Evolutionary conservation across 768 basidiomycete species (phyloP).

Genomic region (Tremella fuciformis): DNA sequence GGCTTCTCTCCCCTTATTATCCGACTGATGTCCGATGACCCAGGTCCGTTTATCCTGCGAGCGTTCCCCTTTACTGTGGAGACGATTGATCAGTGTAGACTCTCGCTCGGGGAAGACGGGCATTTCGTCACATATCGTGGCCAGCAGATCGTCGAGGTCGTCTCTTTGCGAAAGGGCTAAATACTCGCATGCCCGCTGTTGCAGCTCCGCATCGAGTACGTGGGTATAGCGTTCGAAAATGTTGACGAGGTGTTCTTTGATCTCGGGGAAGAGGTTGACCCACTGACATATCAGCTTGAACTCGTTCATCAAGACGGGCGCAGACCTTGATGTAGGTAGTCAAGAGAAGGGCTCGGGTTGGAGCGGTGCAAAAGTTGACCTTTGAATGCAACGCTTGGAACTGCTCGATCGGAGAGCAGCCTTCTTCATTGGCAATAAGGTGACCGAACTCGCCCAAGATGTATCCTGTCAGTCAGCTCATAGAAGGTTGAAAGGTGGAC

Average conservation of each 20-base stretch:
- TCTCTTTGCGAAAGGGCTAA: constrained; percentile 77
- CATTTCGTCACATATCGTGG: constrained; percentile 97
- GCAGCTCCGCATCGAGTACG: constrained; percentile 92
- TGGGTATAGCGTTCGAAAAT: constrained; percentile 98
- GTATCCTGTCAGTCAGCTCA: constrained; percentile 63
- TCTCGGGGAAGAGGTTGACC: constrained; percentile 99
- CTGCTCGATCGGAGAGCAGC: constrained; percentile 90
- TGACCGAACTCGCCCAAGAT: constrained; percentile 98
- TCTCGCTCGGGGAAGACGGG: constrained; percentile 95
- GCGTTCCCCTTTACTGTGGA: constrained; percentile 85
- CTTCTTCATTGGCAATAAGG: constrained; percentile 89
- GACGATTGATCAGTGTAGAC: constrained; percentile 77
- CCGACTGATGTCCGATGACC: constrained; percentile 91
- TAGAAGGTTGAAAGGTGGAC: background rate
- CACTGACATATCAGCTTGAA: constrained; percentile 56
- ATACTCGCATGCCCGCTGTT: constrained; percentile 98
- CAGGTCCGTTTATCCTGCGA: constrained; percentile 95
- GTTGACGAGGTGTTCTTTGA: constrained; percentile 85
- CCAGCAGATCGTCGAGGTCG: constrained; percentile 87
- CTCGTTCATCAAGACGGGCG: constrained; percentile 9
- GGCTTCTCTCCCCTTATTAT: constrained; percentile 72
- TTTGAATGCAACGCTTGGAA: constrained; percentile 90
- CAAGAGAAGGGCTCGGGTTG: constrained; percentile 85
- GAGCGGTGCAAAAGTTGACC: constrained; percentile 86
- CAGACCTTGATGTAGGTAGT: constrained; percentile 92